A percentile compares a stretch with the other conserved stretches of the same genome.
phyloP scores from a whole-genome alignment of 768 basidiomycete genomes.

The Jaapia argillacea region DNA sequence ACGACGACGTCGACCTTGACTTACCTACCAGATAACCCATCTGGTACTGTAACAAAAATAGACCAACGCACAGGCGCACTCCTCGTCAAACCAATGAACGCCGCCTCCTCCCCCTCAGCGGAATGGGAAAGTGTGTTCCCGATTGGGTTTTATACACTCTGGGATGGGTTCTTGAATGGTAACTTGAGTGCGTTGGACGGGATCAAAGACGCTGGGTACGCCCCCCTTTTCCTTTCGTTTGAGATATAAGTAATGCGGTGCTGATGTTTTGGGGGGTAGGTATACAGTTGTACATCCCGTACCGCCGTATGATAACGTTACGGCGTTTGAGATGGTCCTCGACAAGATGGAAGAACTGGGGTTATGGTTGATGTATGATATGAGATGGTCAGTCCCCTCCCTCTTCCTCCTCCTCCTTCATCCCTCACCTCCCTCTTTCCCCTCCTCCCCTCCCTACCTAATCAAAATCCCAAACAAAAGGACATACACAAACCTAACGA shows the following conservation, averaged over 20 bases:
- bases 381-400: constrained; percentile 45
- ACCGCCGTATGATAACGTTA: constrained; percentile 53
- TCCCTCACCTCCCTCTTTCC: no score
- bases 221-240: no score
- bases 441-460: neutral
- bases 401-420: no score
- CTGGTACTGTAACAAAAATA: constrained; percentile 34
- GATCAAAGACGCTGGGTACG: constrained; percentile 48
- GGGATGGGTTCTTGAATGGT: constrained; percentile 39
- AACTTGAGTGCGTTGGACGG: constrained; percentile 44
- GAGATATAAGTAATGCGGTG: no score
- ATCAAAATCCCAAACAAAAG: constrained; percentile 9
- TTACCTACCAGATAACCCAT: constrained; percentile 28
- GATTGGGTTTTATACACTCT: constrained; percentile 64
- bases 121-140: constrained; percentile 40
- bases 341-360: constrained; percentile 65
- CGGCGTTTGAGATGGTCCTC: constrained; percentile 44
- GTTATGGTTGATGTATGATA: constrained; percentile 75
- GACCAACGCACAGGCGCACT: constrained; percentile 36
- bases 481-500: constrained; percentile 56
- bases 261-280: no score
- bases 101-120: constrained; percentile 6
- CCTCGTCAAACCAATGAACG: constrained; percentile 24
- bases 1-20: constrained; percentile 21
- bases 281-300: constrained; percentile 42